Percentiles rank a stretch among this genome's conserved stretches.
phyloP scores from a whole-genome alignment of 371 early-diverging fungal genomes.

The Mucor plumbeus region DNA sequence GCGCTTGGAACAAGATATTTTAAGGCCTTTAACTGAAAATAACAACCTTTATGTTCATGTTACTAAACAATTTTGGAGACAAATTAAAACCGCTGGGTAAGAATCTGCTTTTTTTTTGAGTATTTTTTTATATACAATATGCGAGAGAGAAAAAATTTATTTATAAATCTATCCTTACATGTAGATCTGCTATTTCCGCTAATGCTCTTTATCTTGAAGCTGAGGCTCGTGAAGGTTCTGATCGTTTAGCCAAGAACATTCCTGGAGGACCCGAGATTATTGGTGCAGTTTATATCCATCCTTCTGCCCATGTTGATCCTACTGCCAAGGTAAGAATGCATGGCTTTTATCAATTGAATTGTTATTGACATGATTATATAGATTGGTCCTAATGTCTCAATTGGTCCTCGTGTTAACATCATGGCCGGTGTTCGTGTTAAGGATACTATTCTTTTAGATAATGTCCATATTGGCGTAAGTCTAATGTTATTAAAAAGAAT shows the following conservation, averaged over 20 bases:
- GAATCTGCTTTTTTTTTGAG: not conserved
- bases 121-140: not conserved
- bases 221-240: slow-evolving; percentile 63
- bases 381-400: slow-evolving; percentile 96
- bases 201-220: slow-evolving; percentile 90
- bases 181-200: slow-evolving; percentile 88
- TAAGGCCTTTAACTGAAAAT: slow-evolving; percentile 82
- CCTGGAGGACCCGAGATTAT: slow-evolving; percentile 80
- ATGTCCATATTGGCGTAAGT: slow-evolving; percentile 82
- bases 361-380: not conserved
- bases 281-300: slow-evolving; percentile 93
- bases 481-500: not conserved
- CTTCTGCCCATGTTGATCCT: slow-evolving; percentile 90
- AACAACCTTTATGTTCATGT: slow-evolving; percentile 84
- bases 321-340: slow-evolving; percentile 65
- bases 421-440: slow-evolving; percentile 95
- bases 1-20: slow-evolving; percentile 89
- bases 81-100: slow-evolving; percentile 87
- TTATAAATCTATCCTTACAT: not conserved
- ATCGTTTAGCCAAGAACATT: slow-evolving; percentile 59
- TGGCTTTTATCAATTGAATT: too few species aligned
- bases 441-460: slow-evolving; percentile 95
- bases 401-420: slow-evolving; percentile 90
- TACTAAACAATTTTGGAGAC: slow-evolving; percentile 88
- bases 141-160: too few species aligned